phyloP scores from a whole-genome alignment of 2,329 filamentous ascomycete genomes.

The Penicillium corylophilum region DNA sequence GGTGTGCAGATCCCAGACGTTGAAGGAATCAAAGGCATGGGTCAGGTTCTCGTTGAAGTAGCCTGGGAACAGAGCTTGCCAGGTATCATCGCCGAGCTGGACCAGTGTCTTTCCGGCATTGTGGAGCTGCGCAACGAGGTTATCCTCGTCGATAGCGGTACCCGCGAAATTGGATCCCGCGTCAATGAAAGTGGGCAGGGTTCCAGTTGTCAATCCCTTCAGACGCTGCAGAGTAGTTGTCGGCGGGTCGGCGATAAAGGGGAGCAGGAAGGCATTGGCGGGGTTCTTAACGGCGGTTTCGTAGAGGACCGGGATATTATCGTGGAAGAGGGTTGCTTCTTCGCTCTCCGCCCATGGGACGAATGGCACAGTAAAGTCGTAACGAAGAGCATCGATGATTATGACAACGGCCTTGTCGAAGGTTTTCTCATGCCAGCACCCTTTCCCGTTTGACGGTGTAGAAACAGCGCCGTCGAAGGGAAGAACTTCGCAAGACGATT shows the following conservation, averaged over 20 bases:
- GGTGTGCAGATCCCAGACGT: constrained; percentile 96
- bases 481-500: constrained; percentile 66
- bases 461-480: constrained; percentile 56
- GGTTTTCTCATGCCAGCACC: constrained; percentile 94
- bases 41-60: constrained; percentile 88
- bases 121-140: constrained; percentile 64
- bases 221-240: constrained; percentile 89
- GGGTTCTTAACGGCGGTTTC: constrained; percentile 74
- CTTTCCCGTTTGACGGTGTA: constrained; percentile 49
- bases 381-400: constrained; percentile 88
- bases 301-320: constrained; percentile 83
- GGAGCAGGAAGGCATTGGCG: constrained; percentile 80
- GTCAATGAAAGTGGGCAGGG: constrained; percentile 90
- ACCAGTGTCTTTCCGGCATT: constrained; percentile 73
- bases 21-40: constrained; percentile 91
- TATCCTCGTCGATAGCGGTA: constrained; percentile 93
- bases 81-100: constrained; percentile 97
- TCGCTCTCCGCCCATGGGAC: constrained; percentile 47
- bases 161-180: constrained; percentile 93
- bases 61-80: constrained; percentile 89
- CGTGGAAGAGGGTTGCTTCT: constrained; percentile 68
- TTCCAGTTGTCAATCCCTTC: constrained; percentile 93
- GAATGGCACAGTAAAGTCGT: constrained; percentile 91
- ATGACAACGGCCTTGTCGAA: constrained; percentile 91
- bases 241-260: constrained; percentile 95